These are phyloP conservation scores for Tolypocladium inflatum DNA, from an alignment of 2,329 filamentous ascomycete species.

Conservation along the genomic window DNA sequence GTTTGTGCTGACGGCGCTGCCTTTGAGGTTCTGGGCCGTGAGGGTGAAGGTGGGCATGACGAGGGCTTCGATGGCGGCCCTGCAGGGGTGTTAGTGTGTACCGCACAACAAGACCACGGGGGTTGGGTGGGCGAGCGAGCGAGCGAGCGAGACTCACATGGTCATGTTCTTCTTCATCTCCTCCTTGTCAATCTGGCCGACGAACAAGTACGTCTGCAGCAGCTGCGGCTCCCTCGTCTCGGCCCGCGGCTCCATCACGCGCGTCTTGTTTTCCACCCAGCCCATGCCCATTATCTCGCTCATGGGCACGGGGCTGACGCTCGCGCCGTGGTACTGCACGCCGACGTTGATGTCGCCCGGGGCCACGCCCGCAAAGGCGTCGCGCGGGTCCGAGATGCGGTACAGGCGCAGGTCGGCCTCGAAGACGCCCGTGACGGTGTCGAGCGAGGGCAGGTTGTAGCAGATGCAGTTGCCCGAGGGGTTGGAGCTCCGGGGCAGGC, in stretches of 20 bases:
- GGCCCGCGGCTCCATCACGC: constrained; percentile 2
- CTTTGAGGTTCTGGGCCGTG: constrained; percentile 42
- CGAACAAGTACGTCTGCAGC: constrained; percentile 57
- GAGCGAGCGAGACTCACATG: constrained; percentile 38
- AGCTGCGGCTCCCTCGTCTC: constrained; percentile 23
- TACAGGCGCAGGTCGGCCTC: constrained; percentile 70
- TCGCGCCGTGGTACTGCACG: constrained; percentile 44
- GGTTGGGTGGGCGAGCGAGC: background rate
- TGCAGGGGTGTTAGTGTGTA: constrained; percentile 13
- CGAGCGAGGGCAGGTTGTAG: constrained; percentile 69
- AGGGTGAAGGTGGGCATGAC: constrained; percentile 62
- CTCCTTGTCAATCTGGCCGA: constrained; percentile 55
- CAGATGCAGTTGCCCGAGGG: constrained; percentile 71
- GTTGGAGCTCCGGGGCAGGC: constrained; percentile 52
- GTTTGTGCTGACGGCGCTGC: constrained; percentile 47
- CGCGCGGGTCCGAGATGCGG: constrained; percentile 52
- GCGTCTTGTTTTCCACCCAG: constrained; percentile 10
- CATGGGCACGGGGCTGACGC: constrained; percentile 17
- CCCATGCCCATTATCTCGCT: constrained; percentile 15
- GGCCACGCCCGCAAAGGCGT: constrained; percentile 40
- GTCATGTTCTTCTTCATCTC: constrained; percentile 46
- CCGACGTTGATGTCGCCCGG: constrained; percentile 44
- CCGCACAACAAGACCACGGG: background rate
- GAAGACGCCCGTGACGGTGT: constrained; percentile 60
- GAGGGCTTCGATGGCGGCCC: constrained; percentile 49